Conservation (phyloP, 495 filamentous ascomycete genomes). For the Durotheca rogersii region DNA sequence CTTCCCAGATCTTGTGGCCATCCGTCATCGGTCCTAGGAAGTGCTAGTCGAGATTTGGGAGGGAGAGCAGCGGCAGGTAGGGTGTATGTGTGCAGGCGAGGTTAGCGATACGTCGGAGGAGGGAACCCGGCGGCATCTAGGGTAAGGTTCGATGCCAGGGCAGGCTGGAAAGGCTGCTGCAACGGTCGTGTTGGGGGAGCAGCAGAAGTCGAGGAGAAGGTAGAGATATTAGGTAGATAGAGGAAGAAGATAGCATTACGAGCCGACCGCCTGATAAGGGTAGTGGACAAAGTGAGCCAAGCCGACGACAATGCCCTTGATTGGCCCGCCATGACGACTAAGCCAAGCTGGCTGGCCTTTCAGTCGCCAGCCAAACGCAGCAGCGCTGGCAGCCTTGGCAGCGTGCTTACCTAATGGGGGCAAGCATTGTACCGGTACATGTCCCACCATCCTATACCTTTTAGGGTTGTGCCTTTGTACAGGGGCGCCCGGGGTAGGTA, state of each 20-base stretch:
- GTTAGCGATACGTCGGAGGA: too few relatives aligned
- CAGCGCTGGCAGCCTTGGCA: too few relatives aligned
- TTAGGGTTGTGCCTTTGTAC: too few relatives aligned
- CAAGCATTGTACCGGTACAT: too few relatives aligned
- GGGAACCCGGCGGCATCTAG: too few relatives aligned
- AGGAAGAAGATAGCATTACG: constrained; percentile 26
- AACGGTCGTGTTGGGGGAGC: too few relatives aligned
- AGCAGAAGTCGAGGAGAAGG: neutral
- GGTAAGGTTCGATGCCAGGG: too few relatives aligned
- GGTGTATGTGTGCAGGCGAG: too few relatives aligned
- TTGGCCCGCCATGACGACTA: constrained; percentile 27
- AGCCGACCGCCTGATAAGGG: constrained; percentile 33
- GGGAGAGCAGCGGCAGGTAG: constrained; percentile 1
- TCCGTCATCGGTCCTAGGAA: constrained; percentile 41
- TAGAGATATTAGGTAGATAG: constrained; percentile 5
- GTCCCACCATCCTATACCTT: too few relatives aligned
- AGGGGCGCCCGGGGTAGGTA: too few relatives aligned
- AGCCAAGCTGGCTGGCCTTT: constrained; percentile 16
- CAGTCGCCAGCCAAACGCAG: too few relatives aligned
- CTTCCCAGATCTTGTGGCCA: constrained; percentile 34
- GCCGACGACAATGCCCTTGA: constrained; percentile 10
- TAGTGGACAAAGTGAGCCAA: constrained; percentile 21
- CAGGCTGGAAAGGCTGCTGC: constrained; percentile 18
- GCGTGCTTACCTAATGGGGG: too few relatives aligned
- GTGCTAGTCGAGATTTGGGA: constrained; percentile 17